phyloP scores from a whole-genome alignment of 2,329 filamentous ascomycete species.

The Aspergillus novofumigatus region DNA sequence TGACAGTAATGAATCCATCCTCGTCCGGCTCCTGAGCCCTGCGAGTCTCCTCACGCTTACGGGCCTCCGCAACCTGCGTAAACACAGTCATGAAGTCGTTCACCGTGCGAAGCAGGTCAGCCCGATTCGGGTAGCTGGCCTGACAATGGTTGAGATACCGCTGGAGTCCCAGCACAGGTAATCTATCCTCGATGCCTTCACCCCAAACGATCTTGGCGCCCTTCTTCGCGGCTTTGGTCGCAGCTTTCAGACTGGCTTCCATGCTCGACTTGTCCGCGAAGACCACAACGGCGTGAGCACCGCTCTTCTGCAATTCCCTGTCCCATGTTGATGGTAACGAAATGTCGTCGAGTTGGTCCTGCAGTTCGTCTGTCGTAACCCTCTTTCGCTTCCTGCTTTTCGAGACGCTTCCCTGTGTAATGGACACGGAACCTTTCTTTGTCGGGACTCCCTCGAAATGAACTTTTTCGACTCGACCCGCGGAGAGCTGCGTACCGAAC shows the following conservation, averaged over 20 bases:
- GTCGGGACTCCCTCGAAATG: slow-evolving; percentile 59
- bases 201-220: slow-evolving; percentile 67
- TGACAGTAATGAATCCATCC: slow-evolving; percentile 93
- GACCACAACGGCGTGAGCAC: slow-evolving; percentile 73
- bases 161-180: slow-evolving; percentile 53
- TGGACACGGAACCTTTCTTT: slow-evolving; percentile 19
- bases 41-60: slow-evolving; percentile 58
- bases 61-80: slow-evolving; percentile 60
- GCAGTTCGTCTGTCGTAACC: slow-evolving; percentile 45
- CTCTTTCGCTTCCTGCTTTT: slow-evolving; percentile 54
- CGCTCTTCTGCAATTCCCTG: slow-evolving; percentile 64
- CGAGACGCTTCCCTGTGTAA: slow-evolving; percentile 20
- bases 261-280: slow-evolving; percentile 81
- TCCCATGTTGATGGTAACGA: slow-evolving; percentile 71
- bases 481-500: slow-evolving; percentile 69
- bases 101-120: slow-evolving; percentile 65
- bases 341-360: slow-evolving; percentile 55
- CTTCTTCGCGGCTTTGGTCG: slow-evolving; percentile 55
- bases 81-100: slow-evolving; percentile 87
- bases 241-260: slow-evolving; percentile 71
- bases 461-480: slow-evolving; percentile 72
- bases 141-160: slow-evolving; percentile 62
- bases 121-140: slow-evolving; percentile 65
- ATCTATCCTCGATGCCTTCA: slow-evolving; percentile 53
- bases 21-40: slow-evolving; percentile 79